Percentiles rank a stretch among this genome's conserved stretches.
phyloP scores from a whole-genome alignment of 257 asterid genomes.

The Capsicum pubescens region DNA sequence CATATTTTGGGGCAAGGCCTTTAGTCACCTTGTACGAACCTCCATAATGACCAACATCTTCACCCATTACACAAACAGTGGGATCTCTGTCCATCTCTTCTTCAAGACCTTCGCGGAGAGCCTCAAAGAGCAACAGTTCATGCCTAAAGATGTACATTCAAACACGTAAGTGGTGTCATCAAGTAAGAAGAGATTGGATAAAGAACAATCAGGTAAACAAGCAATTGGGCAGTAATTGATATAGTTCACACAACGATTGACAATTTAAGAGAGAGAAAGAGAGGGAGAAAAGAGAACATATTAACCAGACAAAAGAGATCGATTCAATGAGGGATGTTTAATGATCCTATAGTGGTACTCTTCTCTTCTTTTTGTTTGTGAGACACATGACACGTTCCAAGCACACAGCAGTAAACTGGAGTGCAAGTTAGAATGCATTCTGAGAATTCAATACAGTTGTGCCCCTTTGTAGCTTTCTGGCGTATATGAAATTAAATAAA shows the following conservation, averaged over 20 bases:
- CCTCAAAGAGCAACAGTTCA: conserved; percentile 84
- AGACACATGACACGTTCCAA: background rate
- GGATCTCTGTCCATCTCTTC: conserved; percentile 92
- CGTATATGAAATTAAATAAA: background rate
- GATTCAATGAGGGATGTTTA: background rate
- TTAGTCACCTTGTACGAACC: conserved; percentile 86
- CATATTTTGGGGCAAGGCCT: conserved; percentile 71
- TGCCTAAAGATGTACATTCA: conserved; percentile 53
- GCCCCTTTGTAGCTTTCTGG: conserved; percentile 4
- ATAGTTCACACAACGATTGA: background rate
- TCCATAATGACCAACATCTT: conserved; percentile 89
- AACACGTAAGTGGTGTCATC: background rate
- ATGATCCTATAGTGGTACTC: background rate
- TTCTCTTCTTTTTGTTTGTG: conserved; percentile 16
- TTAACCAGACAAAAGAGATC: background rate
- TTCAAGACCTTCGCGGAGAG: conserved; percentile 83
- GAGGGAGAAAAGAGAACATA: background rate
- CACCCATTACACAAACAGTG: conserved; percentile 75
- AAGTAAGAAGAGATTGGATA: background rate
- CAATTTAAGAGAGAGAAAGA: background rate
- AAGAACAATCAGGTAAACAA: background rate
- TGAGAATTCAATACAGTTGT: background rate
- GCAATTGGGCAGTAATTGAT: background rate
- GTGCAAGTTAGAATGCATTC: background rate
- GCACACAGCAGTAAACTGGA: background rate